Percentiles rank a stretch among this genome's conserved stretches.
Conservation (phyloP, 257 asterid species). For the Gardenia jasminoides region DNA sequence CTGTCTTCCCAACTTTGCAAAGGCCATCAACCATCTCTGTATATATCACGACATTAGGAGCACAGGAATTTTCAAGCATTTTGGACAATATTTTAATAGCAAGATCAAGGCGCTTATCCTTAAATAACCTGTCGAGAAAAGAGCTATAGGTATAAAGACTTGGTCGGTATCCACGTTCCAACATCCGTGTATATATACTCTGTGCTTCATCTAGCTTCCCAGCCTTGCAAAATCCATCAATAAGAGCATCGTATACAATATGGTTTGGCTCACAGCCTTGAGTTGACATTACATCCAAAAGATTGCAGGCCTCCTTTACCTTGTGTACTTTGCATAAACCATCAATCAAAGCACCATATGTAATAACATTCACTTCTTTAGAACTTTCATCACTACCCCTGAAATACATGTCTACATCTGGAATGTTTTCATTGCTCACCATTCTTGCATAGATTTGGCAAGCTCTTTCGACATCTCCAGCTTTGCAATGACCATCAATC, state of each 20-base stretch:
- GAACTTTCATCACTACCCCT: conserved; percentile 36
- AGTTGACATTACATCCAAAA: conserved; percentile 63
- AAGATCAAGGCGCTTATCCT: conserved; percentile 88
- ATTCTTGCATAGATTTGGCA: conserved; percentile 75
- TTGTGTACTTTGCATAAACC: conserved; percentile 89
- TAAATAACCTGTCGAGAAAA: conserved; percentile 74
- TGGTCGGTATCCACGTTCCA: conserved; percentile 65
- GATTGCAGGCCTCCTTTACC: conserved; percentile 71
- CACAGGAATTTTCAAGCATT: conserved; percentile 79
- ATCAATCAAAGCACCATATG: conserved; percentile 88
- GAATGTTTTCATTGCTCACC: conserved; percentile 52
- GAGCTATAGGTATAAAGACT: conserved; percentile 79
- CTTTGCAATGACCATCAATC: conserved; percentile 93
- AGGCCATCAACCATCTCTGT: conserved; percentile 94
- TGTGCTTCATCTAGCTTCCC: conserved; percentile 95
- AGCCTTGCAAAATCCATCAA: conserved; percentile 90
- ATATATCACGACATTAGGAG: conserved; percentile 80
- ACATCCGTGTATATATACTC: conserved; percentile 71
- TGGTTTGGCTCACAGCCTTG: conserved; percentile 80
- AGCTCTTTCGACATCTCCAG: conserved; percentile 76
- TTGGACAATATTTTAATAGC: conserved; percentile 75
- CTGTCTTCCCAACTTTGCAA: conserved; percentile 82
- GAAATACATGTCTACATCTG: conserved; percentile 71
- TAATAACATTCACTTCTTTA: conserved; percentile 65
- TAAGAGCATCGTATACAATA: conserved; percentile 78